Conservation (phyloP, 176 grass and related monocot genomes). For the Zea mays region DNA sequence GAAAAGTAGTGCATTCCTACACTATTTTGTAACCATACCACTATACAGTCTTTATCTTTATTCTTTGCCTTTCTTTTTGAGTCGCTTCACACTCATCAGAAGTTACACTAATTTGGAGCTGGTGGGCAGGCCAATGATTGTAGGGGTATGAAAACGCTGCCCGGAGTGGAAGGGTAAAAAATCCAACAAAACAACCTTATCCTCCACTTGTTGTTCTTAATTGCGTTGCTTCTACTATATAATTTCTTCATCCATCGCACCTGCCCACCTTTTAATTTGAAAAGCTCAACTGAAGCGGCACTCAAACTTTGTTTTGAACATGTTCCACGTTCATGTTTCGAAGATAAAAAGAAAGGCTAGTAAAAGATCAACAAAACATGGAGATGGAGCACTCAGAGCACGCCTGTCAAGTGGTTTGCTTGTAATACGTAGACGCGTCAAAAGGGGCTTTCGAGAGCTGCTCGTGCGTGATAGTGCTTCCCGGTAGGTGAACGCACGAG, state of each 20-base stretch:
- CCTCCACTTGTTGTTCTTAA: not conserved
- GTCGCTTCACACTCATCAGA: not conserved
- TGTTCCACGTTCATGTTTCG: not conserved
- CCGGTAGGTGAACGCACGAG: constrained; percentile 20
- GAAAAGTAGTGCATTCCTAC: too few relatives aligned
- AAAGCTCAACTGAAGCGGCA: not conserved
- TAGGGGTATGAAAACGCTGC: constrained; percentile 2
- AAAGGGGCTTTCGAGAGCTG: not conserved
- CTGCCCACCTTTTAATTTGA: not conserved
- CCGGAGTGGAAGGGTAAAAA: not conserved
- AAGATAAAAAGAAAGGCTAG: not conserved
- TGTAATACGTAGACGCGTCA: not conserved
- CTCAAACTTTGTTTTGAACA: not conserved
- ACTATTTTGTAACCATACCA: too few relatives aligned
- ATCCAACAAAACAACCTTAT: not conserved
- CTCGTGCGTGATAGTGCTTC: not conserved
- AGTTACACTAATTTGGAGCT: too few relatives aligned
- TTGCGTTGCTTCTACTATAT: not conserved
- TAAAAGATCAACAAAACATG: not conserved
- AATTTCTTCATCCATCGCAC: not conserved
- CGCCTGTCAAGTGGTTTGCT: not conserved
- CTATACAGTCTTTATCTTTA: not conserved
- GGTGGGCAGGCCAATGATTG: not conserved
- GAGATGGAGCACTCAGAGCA: not conserved
- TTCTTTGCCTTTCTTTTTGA: not conserved